Conservation (phyloP, 75 land plant genomes). For the Pinus taeda region DNA sequence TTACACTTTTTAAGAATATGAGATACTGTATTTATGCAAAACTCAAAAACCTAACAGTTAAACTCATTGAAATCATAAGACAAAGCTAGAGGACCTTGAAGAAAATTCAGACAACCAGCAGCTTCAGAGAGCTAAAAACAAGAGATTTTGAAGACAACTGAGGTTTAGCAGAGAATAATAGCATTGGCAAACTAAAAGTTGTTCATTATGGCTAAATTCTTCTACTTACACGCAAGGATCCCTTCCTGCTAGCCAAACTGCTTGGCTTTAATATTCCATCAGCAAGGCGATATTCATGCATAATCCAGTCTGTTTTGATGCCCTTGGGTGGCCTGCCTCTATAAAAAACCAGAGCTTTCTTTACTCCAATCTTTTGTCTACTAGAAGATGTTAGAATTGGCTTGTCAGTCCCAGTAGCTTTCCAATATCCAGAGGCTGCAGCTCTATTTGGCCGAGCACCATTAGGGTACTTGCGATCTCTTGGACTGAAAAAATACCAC, state of each 20-base stretch:
- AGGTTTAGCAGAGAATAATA: too few species aligned
- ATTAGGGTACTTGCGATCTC: constrained; percentile 56
- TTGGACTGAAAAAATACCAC: constrained; percentile 58
- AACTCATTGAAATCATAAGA: too few species aligned
- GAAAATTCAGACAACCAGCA: not conserved
- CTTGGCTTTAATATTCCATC: constrained; percentile 16
- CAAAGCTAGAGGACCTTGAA: not conserved
- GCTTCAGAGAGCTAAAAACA: not conserved
- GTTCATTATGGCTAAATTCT: too few species aligned
- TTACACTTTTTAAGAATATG: too few species aligned
- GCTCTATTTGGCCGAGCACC: constrained; percentile 51
- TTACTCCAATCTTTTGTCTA: constrained; percentile 42
- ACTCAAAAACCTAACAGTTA: not conserved
- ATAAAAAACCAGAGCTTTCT: constrained; percentile 60
- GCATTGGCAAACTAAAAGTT: too few species aligned
- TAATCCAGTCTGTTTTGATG: constrained; percentile 56
- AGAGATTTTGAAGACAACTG: too few species aligned
- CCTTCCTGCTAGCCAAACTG: constrained; percentile 27
- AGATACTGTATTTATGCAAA: not conserved
- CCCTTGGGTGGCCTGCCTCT: constrained; percentile 56
- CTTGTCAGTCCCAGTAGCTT: constrained; percentile 63
- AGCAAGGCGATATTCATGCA: constrained; percentile 56
- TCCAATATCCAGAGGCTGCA: constrained; percentile 56
- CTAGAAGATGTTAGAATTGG: constrained; percentile 34
- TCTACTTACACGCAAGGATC: constrained; percentile 34